Evolutionary conservation across 108 stramenopile species (phyloP).

Genomic region (Skeletonema costatum): DNA sequence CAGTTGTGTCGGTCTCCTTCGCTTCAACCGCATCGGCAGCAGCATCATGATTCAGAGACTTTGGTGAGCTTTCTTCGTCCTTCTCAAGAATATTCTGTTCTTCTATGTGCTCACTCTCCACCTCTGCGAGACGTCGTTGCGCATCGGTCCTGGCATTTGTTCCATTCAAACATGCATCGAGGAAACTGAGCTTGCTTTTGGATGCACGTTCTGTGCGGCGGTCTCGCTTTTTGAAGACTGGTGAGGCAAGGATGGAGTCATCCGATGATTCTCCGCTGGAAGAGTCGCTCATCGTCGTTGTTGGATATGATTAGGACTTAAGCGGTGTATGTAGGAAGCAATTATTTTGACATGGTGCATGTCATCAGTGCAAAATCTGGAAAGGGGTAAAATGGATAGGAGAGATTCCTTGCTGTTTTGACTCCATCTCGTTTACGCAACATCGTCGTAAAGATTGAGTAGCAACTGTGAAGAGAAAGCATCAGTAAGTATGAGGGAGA

Average conservation of each 20-base stretch:
- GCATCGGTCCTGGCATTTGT: slow-evolving; percentile 41
- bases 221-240: slow-evolving; percentile 30
- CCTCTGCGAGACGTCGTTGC: slow-evolving; percentile 31
- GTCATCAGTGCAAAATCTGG: no score
- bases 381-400: no score
- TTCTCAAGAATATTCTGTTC: not conserved
- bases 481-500: no score
- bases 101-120: slow-evolving; percentile 10
- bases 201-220: slow-evolving; percentile 28
- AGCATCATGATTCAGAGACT: not conserved
- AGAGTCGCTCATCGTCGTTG: slow-evolving; percentile 13
- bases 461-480: no score
- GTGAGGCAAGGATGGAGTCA: slow-evolving; percentile 13
- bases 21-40: not conserved
- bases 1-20: not conserved
- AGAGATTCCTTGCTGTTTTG: no score
- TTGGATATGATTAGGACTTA: not conserved
- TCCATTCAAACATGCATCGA: slow-evolving; percentile 28
- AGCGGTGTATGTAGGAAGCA: not conserved
- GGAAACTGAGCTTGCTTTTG: slow-evolving; percentile 33
- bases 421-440: no score
- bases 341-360: no score
- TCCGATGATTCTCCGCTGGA: slow-evolving; percentile 23
- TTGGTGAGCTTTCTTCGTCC: not conserved
- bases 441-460: no score